Evolutionary conservation across 192 early-diverging fungal species (phyloP), one percentile per base, ranked within the genome.

Genomic region (Entophlyctis luteolus): DNA sequence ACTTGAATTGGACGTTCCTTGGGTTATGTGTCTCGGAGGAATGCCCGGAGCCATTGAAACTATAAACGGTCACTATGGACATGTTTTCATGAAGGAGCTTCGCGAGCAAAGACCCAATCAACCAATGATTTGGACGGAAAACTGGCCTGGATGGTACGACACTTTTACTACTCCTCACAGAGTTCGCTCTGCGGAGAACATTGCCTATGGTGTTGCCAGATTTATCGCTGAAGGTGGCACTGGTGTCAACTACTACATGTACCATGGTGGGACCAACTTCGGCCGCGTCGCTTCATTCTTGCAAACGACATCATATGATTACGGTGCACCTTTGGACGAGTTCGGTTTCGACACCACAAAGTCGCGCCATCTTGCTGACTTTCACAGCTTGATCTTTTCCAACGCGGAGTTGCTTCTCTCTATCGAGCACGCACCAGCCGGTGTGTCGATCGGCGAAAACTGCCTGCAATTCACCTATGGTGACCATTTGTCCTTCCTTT

Each of bases 211-310:
- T 4, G 68, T 76, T 8, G 82, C 84, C 3, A 70, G 79, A 53
- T 87, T 79, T 71, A 79, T 81, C 71, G 79, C 82, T 2, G 48
- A 68, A 16, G 84, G 62, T 58, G 72, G 36, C 12, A 45, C 34
- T 37, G 65, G n/a, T 27, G 23, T 32, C 49, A 27, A 32, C 33
- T 56, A 42, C 48, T 80, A 80, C 57, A 86, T 82, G 85, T 87
- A 79, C 60, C 85, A 87, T 50, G 87, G 87, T 29, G 87, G 87
- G 22, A 89, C 86, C 8, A 89, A 87, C 67, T 87, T 85, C 70
- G 86, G 83, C 16, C 39, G 73, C 35, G 57, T 32, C 37, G 70
- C 62, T 18, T 37, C 62, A 1, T 55, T 66, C n/a, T 65, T 37
- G 34, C 71, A 70, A n/a, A 81, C 79, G 5, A 62, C 81, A 6